A percentile compares a stretch with the other conserved stretches of the same genome.
Conservation (phyloP, 305 asterid species). For the Petunia hybrid region DNA sequence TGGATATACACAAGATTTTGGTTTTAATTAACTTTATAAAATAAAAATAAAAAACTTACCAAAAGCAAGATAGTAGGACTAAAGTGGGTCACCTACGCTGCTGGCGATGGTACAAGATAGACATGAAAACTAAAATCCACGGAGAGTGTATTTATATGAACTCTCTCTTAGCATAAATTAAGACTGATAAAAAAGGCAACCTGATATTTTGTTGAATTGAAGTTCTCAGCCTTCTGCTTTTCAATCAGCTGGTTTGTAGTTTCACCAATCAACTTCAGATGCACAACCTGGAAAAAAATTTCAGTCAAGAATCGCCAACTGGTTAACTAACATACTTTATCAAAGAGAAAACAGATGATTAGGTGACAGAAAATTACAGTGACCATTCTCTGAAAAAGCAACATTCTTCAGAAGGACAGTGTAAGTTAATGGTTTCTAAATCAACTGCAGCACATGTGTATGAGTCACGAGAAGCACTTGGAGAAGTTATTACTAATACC, state of each 20-base stretch:
- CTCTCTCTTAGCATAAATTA: neutral
- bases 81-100: neutral
- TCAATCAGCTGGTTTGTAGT: conserved; percentile 35
- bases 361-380: conserved; percentile 2
- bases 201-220: conserved; percentile 34
- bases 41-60: neutral
- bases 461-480: conserved; percentile 6
- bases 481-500: conserved; percentile 18
- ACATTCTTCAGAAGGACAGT: neutral
- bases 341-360: neutral
- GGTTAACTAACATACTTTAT: conserved; percentile 12
- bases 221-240: conserved; percentile 40
- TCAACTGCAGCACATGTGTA: conserved; percentile 21
- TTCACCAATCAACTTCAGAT: conserved; percentile 33
- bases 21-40: neutral
- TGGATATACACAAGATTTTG: neutral
- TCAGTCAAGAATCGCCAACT: conserved; percentile 1
- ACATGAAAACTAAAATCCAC: neutral
- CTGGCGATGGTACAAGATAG: conserved; percentile 6
- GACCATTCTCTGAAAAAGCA: conserved; percentile 1
- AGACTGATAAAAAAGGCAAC: conserved; percentile 28
- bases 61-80: conserved; percentile 8
- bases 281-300: conserved; percentile 29
- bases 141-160: conserved; percentile 15
- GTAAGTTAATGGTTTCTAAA: neutral